Percentiles rank a stretch among this genome's conserved stretches.
Evolutionary conservation across 2,329 filamentous ascomycete genomes (phyloP).

Genomic region (Beauveria rudraprayagi): DNA sequence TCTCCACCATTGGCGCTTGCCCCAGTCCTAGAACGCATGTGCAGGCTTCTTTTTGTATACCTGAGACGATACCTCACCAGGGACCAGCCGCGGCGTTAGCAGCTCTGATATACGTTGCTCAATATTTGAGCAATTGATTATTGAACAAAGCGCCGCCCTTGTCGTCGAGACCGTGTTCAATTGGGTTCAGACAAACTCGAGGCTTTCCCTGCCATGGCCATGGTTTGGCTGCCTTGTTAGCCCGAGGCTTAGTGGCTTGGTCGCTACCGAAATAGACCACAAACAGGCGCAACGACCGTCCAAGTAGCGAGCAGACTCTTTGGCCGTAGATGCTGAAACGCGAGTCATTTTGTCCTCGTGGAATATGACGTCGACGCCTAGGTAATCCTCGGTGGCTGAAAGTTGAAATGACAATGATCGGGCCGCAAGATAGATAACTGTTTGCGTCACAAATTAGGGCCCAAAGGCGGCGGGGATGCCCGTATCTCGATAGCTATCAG

Average conservation of each 20-base stretch:
- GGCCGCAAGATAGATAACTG: neutral
- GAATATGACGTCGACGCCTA: neutral
- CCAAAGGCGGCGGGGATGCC: neutral
- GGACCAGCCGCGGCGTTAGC: neutral
- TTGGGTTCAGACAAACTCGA: neutral
- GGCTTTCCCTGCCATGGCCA: neutral
- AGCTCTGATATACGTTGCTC: neutral
- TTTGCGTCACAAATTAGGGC: neutral
- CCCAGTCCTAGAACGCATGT: slow-evolving; percentile 5
- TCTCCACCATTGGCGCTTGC: slow-evolving; percentile 11
- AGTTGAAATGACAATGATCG: neutral
- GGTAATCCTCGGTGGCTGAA: neutral
- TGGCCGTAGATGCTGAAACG: neutral
- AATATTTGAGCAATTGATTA: neutral
- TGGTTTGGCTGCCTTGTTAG: neutral
- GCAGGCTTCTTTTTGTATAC: neutral
- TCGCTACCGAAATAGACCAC: neutral
- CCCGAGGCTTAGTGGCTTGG: neutral
- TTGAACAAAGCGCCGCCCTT: neutral
- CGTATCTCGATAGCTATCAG: neutral
- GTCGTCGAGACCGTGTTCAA: neutral
- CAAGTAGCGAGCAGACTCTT: neutral
- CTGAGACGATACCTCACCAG: neutral
- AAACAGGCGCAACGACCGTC: neutral
- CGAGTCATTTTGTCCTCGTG: neutral